A percentile compares a stretch with the other conserved stretches of the same genome.
phyloP scores from a whole-genome alignment of 371 early-diverging fungal genomes.

The Mucor mucedo region DNA sequence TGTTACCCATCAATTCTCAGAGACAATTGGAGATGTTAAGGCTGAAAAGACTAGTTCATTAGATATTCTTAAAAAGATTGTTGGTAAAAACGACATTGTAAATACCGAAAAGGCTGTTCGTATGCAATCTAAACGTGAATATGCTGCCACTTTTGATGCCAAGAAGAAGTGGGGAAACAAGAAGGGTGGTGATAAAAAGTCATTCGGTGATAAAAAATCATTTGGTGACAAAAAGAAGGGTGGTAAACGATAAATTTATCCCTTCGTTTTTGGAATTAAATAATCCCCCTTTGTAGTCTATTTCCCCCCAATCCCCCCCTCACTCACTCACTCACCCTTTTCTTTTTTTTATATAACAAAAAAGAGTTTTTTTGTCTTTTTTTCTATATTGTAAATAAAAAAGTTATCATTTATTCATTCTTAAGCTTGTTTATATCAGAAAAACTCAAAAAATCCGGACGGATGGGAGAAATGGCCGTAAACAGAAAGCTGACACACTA shows the following conservation, averaged over 20 bases:
- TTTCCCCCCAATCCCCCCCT: too few relatives aligned
- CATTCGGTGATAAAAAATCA: not conserved
- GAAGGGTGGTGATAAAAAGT: constrained; percentile 12
- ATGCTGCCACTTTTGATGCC: constrained; percentile 22
- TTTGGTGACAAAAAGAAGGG: constrained; percentile 8
- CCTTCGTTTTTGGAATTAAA: not conserved
- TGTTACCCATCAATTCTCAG: constrained; percentile 74
- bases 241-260: constrained; percentile 13
- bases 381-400: too few relatives aligned
- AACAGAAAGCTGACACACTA: too few relatives aligned
- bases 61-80: constrained; percentile 65
- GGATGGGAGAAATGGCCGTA: too few relatives aligned
- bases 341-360: constrained; percentile 6
- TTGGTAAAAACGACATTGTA: constrained; percentile 63
- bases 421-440: too few relatives aligned
- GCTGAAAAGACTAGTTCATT: constrained; percentile 67
- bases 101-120: constrained; percentile 65
- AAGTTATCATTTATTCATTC: too few relatives aligned
- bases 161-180: constrained; percentile 17
- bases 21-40: constrained; percentile 58
- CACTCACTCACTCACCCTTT: too few relatives aligned
- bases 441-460: too few relatives aligned
- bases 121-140: constrained; percentile 26
- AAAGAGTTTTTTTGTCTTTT: not conserved
- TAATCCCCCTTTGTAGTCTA: not conserved